These are phyloP conservation scores for Sphaerulina vaccinii DNA, from an alignment of 2,329 filamentous ascomycete species.

Conservation along the genomic window DNA sequence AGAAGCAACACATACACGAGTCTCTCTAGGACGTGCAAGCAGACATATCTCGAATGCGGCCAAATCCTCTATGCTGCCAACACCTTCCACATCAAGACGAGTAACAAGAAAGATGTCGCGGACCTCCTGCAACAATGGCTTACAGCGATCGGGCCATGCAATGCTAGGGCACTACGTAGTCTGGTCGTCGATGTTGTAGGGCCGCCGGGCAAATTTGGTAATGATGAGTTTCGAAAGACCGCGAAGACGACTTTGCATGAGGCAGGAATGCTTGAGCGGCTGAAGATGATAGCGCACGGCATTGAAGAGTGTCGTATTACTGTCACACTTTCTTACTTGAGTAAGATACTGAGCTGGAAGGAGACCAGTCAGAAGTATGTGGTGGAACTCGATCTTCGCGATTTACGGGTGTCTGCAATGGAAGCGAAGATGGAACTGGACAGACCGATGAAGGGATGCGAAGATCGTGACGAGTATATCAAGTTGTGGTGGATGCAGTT, in stretches of 20 bases:
- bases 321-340: not conserved
- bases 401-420: no score
- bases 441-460: no score
- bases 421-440: no score
- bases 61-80: not conserved
- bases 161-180: not conserved
- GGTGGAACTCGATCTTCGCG: not conserved
- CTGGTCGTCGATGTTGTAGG: not conserved
- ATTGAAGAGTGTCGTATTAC: not conserved
- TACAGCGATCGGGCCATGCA: not conserved
- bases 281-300: not conserved
- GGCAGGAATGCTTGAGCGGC: not conserved
- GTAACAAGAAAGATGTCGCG: not conserved
- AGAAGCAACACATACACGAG: not conserved
- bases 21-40: not conserved
- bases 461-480: not conserved
- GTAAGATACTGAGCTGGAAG: not conserved
- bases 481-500: not conserved
- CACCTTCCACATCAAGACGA: not conserved
- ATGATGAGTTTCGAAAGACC: not conserved
- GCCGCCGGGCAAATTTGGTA: not conserved
- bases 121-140: not conserved
- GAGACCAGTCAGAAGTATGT: not conserved
- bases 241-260: not conserved
- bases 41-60: not conserved